Conservation (phyloP, 2,329 filamentous ascomycete genomes). For the Beauveria sp. region DNA sequence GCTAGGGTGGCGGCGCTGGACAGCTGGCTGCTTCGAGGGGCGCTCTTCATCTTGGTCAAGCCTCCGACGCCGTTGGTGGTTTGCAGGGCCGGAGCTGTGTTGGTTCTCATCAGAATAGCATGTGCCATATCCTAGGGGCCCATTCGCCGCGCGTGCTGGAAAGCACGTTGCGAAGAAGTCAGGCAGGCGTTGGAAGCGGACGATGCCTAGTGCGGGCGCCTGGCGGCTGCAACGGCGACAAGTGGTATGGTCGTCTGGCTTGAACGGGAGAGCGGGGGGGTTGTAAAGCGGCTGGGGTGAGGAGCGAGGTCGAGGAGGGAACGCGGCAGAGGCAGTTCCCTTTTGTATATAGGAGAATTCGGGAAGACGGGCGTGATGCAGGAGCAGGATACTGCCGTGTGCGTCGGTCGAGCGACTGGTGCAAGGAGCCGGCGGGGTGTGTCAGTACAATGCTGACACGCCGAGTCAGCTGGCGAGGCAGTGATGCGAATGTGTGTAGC, state of each 20-base stretch:
- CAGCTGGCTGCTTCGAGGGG: conserved; percentile 52
- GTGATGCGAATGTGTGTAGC: neutral
- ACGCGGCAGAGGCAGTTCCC: neutral
- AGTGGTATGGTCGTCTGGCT: neutral
- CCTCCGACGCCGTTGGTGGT: conserved; percentile 39
- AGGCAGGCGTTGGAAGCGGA: neutral
- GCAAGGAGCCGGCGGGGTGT: conserved; percentile 1
- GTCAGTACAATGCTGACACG: neutral
- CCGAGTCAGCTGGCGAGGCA: neutral
- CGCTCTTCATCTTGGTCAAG: conserved; percentile 43
- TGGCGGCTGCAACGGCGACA: neutral
- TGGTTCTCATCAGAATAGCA: conserved; percentile 52
- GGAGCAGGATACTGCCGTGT: neutral
- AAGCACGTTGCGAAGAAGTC: conserved; percentile 5
- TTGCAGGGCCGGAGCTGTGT: conserved; percentile 49
- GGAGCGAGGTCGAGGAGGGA: neutral
- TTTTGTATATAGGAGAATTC: neutral
- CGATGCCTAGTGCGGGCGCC: neutral
- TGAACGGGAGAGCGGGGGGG: neutral
- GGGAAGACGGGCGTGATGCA: neutral
- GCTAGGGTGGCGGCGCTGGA: conserved; percentile 52
- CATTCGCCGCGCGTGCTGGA: conserved; percentile 27
- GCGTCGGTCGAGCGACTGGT: conserved; percentile 3
- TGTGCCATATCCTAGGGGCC: conserved; percentile 47
- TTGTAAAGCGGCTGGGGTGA: neutral